Base-by-base conservation (phyloP, 1,284 basidiomycete species). In the Vanrija sp. region DNA sequence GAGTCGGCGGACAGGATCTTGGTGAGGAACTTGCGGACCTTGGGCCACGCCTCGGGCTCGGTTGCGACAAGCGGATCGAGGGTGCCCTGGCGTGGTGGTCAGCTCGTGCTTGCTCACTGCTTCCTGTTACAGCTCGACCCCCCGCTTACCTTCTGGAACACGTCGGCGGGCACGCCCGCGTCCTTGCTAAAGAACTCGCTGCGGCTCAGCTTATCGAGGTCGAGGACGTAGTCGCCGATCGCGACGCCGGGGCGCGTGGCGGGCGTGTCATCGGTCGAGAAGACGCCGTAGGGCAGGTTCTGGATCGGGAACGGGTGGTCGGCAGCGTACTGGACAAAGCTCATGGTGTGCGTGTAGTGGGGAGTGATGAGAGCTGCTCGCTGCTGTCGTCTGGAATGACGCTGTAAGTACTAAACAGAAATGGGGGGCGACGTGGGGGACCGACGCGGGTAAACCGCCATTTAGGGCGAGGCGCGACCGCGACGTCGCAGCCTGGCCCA, bases 271-370 rank as follows among this genome's bases (percentile, higher is more conserved):
- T 9, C 47, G 16, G 55, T 58, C 46, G 55, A 57, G 55, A 61
- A 61, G 14, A 57, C 55, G 44, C 59, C 59, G 40, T 51, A 49
- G 1, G 59, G 59, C 46, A 57, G 53, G 55, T 61, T 61, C 54
- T 61, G 54, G 52, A 58, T 56, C 8, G 60, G 60, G 55, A 60
- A 64, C 6, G 51, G 56, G 45, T 43, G 39, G 43, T 59, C 57
- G 38, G 53, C 46, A 28, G 46, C 6, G 53, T 55, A 55, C 46
- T 49, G 43, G 47, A 59, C 38, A 34, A 59, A 59, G 18, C 49
- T 51, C 49, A 51, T 55, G 26, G 18, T 39, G 38, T 19, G 7
- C 28, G 7, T 6, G 40, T 5, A 28, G 28, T 42, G 39, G 23
- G 12, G 46, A 3, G 9, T 42, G 40, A 10, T 18, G 40, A 42